phyloP scores from a whole-genome alignment of 495 filamentous ascomycete species.

The Aspergillus homomorphus region DNA sequence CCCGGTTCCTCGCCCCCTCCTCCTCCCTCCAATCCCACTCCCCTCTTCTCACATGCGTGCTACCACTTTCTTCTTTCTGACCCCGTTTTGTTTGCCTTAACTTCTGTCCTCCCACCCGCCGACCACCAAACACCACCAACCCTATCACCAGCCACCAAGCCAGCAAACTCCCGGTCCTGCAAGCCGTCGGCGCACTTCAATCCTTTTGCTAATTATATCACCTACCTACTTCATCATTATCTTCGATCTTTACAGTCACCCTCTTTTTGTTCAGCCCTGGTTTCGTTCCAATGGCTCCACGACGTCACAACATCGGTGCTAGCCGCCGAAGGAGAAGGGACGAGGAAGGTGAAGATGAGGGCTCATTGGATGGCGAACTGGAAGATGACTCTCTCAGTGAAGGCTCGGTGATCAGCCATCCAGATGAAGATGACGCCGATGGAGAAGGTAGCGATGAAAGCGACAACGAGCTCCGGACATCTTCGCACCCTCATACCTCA shows the following conservation, averaged over 20 bases:
- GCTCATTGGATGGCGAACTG: slow-evolving; percentile 59
- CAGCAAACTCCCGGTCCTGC: slow-evolving; percentile 13
- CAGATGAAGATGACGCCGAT: slow-evolving; percentile 73
- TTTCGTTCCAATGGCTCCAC: slow-evolving; percentile 52
- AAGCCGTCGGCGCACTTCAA: slow-evolving; percentile 14
- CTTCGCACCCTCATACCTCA: slow-evolving; percentile 35
- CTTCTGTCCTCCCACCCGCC: background rate
- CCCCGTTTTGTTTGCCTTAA: slow-evolving; percentile 4
- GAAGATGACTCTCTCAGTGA: slow-evolving; percentile 85
- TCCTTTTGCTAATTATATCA: slow-evolving; percentile 1
- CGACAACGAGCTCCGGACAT: slow-evolving; percentile 57
- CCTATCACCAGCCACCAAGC: background rate
- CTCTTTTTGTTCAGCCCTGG: background rate
- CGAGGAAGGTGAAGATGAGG: slow-evolving; percentile 74
- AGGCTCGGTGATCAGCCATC: slow-evolving; percentile 69
- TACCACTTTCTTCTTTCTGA: background rate
- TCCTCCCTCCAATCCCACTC: background rate
- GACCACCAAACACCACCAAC: background rate
- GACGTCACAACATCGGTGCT: slow-evolving; percentile 69
- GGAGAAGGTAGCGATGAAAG: slow-evolving; percentile 70
- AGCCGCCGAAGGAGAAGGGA: slow-evolving; percentile 71
- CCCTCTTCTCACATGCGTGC: background rate
- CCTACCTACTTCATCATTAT: background rate
- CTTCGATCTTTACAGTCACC: background rate
- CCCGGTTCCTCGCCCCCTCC: background rate